Base-by-base conservation (phyloP, 139 green algal species). In the Chlorella sorokiniana region DNA sequence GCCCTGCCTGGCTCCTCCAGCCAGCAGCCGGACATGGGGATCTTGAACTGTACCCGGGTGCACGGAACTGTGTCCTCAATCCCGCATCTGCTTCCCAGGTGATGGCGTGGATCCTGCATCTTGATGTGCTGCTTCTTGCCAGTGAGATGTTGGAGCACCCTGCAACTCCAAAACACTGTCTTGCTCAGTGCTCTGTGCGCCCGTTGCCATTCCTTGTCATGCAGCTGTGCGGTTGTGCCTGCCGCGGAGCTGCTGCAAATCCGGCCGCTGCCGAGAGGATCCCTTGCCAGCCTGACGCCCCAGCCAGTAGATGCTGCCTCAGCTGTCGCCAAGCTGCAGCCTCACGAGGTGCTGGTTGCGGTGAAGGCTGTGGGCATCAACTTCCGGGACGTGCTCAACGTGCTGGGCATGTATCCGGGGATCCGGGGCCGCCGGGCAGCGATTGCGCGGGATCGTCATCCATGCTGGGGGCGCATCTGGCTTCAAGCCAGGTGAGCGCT, bases 391-490 rank as follows among this genome's bases (percentile, higher is more conserved):
- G 89, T 93, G 48, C 88, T 93, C 31, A 93, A 93, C 70, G 86
- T 93, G 56, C 81, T 93, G 69, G 90, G 84, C 37, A 94, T 92
- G 88, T 93, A 94, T 75, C 87, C 90, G 89, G 89, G 27, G 90
- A 93, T 77, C 81, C 81, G 16, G 85, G 85, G 0, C 77, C 84
- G 33, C 89, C 89, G 1, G 90, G 90, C 38, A 89, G 89, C 63
- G 90, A 94, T 72, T 91, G 86, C 44, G 82, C 89, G 5, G 90
- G 90, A 54, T 93, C 11, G 61, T 94, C 56, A 76, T 83, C 4
- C 45, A 78, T 33, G 45, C 54, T 16, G 73, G 73, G 8, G 35
- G 37, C 4, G 51, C 23, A 1, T 48, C 54, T 6, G 48, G 20
- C 22, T 51, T 78, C 27, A 44, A 63, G 35, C 42, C 76, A 52